Evolutionary conservation across 305 asterid genomes (phyloP).

Genomic region (Solanum hybrid): DNA sequence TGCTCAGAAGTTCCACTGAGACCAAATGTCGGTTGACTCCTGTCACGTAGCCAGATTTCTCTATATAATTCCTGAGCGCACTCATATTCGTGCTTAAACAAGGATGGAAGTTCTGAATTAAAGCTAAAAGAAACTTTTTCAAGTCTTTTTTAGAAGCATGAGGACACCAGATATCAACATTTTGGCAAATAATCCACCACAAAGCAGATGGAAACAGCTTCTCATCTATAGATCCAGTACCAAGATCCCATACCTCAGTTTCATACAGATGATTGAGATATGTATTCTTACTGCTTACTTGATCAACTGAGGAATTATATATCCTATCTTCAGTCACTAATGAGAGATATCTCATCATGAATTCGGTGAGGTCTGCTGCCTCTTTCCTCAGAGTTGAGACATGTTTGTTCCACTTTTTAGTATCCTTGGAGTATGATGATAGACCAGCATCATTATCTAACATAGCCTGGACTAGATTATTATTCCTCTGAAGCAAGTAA

Average conservation of each 20-base stretch:
- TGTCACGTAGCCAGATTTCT: constrained; percentile 26
- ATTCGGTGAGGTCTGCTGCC: constrained; percentile 52
- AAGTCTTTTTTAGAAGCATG: constrained; percentile 68
- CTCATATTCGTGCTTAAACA: constrained; percentile 18
- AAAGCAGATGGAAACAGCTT: constrained; percentile 43
- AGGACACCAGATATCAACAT: constrained; percentile 70
- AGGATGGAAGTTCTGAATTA: constrained; percentile 41
- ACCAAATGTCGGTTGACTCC: constrained; percentile 38
- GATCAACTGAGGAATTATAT: constrained; percentile 19
- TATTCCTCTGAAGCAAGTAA: constrained; percentile 54
- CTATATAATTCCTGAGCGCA: constrained; percentile 15
- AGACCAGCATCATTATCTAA: constrained; percentile 33
- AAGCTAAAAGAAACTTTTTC: constrained; percentile 44
- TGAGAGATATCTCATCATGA: constrained; percentile 41
- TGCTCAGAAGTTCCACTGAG: constrained; percentile 58
- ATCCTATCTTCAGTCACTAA: constrained; percentile 31
- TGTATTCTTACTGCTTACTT: constrained; percentile 18
- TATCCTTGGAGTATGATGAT: constrained; percentile 34
- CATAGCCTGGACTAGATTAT: constrained; percentile 22
- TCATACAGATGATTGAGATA: constrained; percentile 23
- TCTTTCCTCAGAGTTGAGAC: constrained; percentile 47
- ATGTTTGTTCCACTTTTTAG: constrained; percentile 39
- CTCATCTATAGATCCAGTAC: constrained; percentile 51
- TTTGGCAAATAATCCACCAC: constrained; percentile 57
- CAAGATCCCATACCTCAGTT: constrained; percentile 25